These are phyloP conservation scores for Saccharomyces hybrid DNA, from an alignment of 1,139 yeast species.

Conservation along the genomic window DNA sequence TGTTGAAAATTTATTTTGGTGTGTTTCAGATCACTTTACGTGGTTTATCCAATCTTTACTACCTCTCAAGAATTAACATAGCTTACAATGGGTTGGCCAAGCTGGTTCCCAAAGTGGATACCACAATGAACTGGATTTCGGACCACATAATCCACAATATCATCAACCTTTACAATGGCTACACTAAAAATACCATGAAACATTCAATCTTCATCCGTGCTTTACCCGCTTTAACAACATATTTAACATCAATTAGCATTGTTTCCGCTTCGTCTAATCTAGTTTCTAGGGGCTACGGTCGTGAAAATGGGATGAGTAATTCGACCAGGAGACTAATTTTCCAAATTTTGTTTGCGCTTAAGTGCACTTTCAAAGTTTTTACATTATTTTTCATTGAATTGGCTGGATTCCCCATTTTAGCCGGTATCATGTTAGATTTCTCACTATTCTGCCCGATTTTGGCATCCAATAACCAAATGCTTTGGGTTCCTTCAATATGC, in stretches of 20 bases:
- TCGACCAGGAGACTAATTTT: slow-evolving; percentile 39
- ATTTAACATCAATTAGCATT: slow-evolving; percentile 39
- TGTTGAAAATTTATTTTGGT: slow-evolving; percentile 15
- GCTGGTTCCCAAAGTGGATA: slow-evolving; percentile 6
- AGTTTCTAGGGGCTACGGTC: slow-evolving; percentile 40
- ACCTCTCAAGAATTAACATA: neutral
- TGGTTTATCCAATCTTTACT: slow-evolving; percentile 11
- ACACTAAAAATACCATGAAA: slow-evolving; percentile 16
- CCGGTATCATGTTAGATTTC: slow-evolving; percentile 73
- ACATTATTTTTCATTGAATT: slow-evolving; percentile 71
- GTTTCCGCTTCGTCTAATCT: slow-evolving; percentile 42
- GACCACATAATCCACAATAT: slow-evolving; percentile 6
- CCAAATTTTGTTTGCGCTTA: slow-evolving; percentile 47
- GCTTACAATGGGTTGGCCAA: slow-evolving; percentile 4
- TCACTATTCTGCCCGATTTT: slow-evolving; percentile 50
- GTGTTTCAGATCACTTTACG: slow-evolving; percentile 9
- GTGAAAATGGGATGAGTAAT: slow-evolving; percentile 37
- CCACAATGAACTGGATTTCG: slow-evolving; percentile 7
- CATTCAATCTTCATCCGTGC: slow-evolving; percentile 26
- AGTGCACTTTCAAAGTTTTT: slow-evolving; percentile 65
- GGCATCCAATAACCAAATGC: slow-evolving; percentile 29
- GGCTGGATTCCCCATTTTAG: slow-evolving; percentile 74
- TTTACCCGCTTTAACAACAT: slow-evolving; percentile 41
- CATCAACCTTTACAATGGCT: slow-evolving; percentile 12
- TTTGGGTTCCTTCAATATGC: slow-evolving; percentile 18